phyloP scores from a whole-genome alignment of 2,329 filamentous ascomycete species.

The Scedosporium apiospermum region DNA sequence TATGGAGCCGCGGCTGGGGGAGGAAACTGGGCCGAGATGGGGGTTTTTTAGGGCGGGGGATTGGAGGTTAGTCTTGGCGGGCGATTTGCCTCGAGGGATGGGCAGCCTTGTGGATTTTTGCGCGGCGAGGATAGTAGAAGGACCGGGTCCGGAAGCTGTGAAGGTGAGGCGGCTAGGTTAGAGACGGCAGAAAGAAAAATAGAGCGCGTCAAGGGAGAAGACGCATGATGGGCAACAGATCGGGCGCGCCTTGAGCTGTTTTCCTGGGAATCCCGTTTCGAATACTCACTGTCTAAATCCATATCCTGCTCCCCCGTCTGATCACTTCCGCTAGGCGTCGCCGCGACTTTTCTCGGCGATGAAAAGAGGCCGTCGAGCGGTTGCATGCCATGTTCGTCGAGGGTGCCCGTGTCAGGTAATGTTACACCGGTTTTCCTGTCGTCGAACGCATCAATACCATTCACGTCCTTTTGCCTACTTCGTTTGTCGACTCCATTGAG shows the following conservation, averaged over 20 bases:
- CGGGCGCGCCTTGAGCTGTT: neutral
- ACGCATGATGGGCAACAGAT: neutral
- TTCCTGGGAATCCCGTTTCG: neutral
- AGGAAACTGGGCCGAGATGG: slow-evolving; percentile 43
- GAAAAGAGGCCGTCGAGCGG: slow-evolving; percentile 82
- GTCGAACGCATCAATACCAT: slow-evolving; percentile 10
- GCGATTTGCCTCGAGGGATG: slow-evolving; percentile 43
- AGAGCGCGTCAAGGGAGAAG: neutral
- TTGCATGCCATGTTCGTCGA: slow-evolving; percentile 90
- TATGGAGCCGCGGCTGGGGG: slow-evolving; percentile 32
- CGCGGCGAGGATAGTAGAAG: slow-evolving; percentile 40
- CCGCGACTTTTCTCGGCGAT: slow-evolving; percentile 55
- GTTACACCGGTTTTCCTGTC: slow-evolving; percentile 81
- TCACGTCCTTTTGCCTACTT: neutral
- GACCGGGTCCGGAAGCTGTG: slow-evolving; percentile 45
- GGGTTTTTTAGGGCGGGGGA: slow-evolving; percentile 55
- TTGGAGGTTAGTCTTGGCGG: slow-evolving; percentile 51
- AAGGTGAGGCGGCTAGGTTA: neutral
- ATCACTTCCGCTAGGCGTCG: slow-evolving; percentile 18
- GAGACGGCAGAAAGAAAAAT: neutral
- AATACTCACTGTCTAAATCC: slow-evolving; percentile 29
- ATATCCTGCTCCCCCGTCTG: slow-evolving; percentile 36
- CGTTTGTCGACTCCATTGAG: neutral
- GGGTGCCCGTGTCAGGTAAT: slow-evolving; percentile 65
- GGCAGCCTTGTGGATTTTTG: slow-evolving; percentile 40